These are phyloP conservation scores for Larix kaempferi DNA, from an alignment of 75 land plant genomes.

Conservation along the genomic window DNA sequence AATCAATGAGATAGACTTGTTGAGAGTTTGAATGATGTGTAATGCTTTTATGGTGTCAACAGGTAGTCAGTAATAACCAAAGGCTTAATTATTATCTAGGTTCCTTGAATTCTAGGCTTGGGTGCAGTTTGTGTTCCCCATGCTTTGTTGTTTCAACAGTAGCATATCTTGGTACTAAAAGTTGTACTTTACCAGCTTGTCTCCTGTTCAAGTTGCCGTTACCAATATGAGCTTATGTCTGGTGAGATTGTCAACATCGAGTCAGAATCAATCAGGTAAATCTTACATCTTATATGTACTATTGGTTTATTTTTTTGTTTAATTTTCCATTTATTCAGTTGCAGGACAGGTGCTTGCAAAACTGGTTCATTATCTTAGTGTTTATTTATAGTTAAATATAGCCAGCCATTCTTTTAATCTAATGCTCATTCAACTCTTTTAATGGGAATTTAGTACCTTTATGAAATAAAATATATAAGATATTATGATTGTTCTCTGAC, in stretches of 20 bases:
- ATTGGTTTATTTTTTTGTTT: neutral
- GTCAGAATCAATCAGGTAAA: constrained; percentile 94
- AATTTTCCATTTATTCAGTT: neutral
- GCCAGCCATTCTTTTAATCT: too few species aligned
- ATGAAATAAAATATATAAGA: too few species aligned
- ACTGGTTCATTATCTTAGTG: neutral
- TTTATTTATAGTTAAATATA: neutral
- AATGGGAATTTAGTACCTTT: too few species aligned
- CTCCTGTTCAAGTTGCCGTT: constrained; percentile 90
- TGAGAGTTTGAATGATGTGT: neutral
- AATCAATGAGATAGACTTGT: neutral
- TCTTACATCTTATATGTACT: neutral
- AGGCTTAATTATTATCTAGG: neutral
- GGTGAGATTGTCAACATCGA: constrained; percentile 68
- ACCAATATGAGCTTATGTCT: constrained; percentile 96
- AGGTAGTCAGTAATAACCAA: neutral
- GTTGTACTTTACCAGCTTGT: constrained; percentile 61
- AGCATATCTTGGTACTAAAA: neutral
- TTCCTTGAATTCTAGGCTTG: neutral
- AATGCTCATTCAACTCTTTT: too few species aligned
- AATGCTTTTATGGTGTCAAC: neutral
- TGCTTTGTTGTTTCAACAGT: neutral
- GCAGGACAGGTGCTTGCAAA: neutral
- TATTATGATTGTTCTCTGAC: too few species aligned
- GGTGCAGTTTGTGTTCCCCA: neutral